These are phyloP conservation scores for Collybia sp. DNA, from an alignment of 768 basidiomycete genomes.

Conservation along the genomic window DNA sequence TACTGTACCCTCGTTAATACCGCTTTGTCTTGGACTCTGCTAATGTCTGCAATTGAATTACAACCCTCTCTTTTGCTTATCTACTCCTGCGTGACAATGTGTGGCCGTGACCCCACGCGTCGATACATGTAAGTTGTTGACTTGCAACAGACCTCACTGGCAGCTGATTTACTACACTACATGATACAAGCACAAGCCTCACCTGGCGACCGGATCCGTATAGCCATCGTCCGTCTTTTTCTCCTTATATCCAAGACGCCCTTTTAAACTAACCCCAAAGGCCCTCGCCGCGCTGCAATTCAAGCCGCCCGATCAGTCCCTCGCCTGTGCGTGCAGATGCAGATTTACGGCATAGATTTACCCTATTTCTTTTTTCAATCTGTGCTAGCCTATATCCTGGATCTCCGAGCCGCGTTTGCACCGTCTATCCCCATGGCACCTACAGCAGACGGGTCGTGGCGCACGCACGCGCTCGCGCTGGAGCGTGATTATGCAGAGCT, in stretches of 20 bases:
- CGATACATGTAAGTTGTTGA: too few species aligned
- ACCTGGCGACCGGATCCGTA: constrained; percentile 28
- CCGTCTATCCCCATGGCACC: constrained; percentile 13
- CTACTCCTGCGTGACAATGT: too few species aligned
- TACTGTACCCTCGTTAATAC: not conserved
- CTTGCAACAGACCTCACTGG: too few species aligned
- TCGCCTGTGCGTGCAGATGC: constrained; percentile 28
- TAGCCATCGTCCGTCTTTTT: constrained; percentile 31
- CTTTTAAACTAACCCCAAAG: constrained; percentile 19
- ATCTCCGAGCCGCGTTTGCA: constrained; percentile 32
- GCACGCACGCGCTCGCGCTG: constrained; percentile 32
- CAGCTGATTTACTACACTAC: not conserved
- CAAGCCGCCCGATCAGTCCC: constrained; percentile 37
- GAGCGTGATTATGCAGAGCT: constrained; percentile 34
- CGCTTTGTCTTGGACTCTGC: too few species aligned
- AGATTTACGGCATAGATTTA: not conserved
- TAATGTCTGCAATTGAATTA: too few species aligned
- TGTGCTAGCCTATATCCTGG: constrained; percentile 37
- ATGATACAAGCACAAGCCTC: not conserved
- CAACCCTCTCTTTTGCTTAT: too few species aligned
- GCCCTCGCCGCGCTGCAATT: constrained; percentile 40
- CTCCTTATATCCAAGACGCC: not conserved
- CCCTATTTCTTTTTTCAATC: not conserved
- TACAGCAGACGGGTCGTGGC: constrained; percentile 28
- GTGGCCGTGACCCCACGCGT: too few species aligned